Conservation (phyloP, 2,329 filamentous ascomycete species). For the Calonectria honghensis region DNA sequence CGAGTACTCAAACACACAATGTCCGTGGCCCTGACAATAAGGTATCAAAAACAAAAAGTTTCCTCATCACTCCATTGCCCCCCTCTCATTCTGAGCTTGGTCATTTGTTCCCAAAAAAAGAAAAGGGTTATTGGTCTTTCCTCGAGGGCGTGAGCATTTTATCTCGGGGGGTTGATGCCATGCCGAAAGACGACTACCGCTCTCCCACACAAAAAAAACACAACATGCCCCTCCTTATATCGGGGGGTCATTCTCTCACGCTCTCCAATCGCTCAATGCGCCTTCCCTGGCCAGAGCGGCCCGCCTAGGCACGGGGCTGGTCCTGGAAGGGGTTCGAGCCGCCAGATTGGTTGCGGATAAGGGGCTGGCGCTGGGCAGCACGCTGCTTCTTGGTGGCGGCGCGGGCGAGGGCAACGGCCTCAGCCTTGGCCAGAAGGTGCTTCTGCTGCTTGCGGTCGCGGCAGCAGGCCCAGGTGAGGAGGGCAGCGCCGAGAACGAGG, state of each 20-base stretch:
- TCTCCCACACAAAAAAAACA: not conserved
- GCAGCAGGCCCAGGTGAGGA: slow-evolving; percentile 72
- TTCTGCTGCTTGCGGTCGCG: slow-evolving; percentile 68
- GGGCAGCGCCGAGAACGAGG: slow-evolving; percentile 59
- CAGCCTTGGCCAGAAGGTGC: slow-evolving; percentile 65
- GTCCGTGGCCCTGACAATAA: slow-evolving; percentile 49
- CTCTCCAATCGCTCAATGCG: slow-evolving; percentile 44
- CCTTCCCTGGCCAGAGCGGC: slow-evolving; percentile 45
- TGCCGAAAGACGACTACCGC: not conserved
- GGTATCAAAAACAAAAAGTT: slow-evolving; percentile 52
- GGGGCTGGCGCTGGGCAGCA: slow-evolving; percentile 59
- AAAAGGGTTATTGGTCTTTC: slow-evolving; percentile 15
- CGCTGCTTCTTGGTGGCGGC: slow-evolving; percentile 67
- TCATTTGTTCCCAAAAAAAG: slow-evolving; percentile 13
- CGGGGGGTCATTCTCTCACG: slow-evolving; percentile 42
- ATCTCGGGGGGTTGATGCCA: not conserved
- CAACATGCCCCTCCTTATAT: not conserved
- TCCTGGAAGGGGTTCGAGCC: slow-evolving; percentile 63
- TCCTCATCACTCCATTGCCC: slow-evolving; percentile 40
- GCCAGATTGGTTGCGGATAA: slow-evolving; percentile 59
- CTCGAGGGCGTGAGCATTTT: not conserved
- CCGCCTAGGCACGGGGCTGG: slow-evolving; percentile 57
- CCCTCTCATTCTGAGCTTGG: slow-evolving; percentile 23
- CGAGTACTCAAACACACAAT: slow-evolving; percentile 50
- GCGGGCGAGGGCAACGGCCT: slow-evolving; percentile 71